These are phyloP conservation scores for Fusarium sublunatum DNA, from an alignment of 2,329 filamentous ascomycete species.

Conservation along the genomic window DNA sequence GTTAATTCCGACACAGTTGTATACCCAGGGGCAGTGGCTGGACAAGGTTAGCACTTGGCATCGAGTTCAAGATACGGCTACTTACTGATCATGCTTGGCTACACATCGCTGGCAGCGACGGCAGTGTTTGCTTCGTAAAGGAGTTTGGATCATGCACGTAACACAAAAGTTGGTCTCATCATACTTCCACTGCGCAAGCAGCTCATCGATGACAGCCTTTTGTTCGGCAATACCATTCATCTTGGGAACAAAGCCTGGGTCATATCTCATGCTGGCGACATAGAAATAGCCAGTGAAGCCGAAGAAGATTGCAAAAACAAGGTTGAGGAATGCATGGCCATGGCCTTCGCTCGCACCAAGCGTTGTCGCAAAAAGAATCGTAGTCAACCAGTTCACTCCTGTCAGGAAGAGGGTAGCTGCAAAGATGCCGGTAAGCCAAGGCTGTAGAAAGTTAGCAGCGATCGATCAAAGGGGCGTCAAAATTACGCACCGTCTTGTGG, in stretches of 20 bases:
- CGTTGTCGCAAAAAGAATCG: conserved; percentile 58
- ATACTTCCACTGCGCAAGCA: conserved; percentile 87
- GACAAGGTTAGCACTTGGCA: conserved; percentile 37
- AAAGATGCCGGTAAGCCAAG: conserved; percentile 94
- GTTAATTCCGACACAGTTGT: conserved; percentile 95
- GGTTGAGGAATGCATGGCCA: conserved; percentile 77
- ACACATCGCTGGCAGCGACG: conserved; percentile 91
- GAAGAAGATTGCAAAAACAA: conserved; percentile 75
- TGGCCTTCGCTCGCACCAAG: conserved; percentile 33
- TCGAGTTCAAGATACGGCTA: not conserved
- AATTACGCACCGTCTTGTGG: conserved; percentile 79
- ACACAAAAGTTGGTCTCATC: conserved; percentile 96
- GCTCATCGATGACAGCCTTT: conserved; percentile 86
- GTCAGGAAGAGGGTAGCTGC: conserved; percentile 86
- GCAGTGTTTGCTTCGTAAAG: conserved; percentile 95
- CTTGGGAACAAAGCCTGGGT: conserved; percentile 94
- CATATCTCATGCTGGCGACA: conserved; percentile 82
- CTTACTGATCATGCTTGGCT: conserved; percentile 95
- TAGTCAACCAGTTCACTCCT: conserved; percentile 78
- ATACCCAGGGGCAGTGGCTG: conserved; percentile 97
- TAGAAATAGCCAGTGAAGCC: conserved; percentile 86
- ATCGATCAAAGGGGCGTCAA: not conserved
- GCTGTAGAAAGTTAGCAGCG: conserved; percentile 59
- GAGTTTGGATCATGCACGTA: conserved; percentile 92
- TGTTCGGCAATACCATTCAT: conserved; percentile 89